Evolutionary conservation across 768 basidiomycete species (phyloP).

Genomic region (Leccinellum rugosiceps): DNA sequence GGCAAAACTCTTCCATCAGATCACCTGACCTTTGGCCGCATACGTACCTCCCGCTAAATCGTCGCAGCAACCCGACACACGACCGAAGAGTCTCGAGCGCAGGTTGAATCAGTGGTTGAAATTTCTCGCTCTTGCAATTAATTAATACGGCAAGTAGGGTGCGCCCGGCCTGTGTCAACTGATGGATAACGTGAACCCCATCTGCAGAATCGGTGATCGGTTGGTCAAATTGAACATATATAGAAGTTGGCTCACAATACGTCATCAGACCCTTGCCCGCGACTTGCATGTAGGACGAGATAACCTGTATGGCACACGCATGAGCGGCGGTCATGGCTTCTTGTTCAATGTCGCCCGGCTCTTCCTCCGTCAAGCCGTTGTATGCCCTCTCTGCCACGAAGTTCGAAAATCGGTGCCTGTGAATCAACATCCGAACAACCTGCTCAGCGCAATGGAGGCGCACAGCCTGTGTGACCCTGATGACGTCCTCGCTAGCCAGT

Average conservation of each 20-base stretch:
- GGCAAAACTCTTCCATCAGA: slow-evolving; percentile 93
- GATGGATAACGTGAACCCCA: slow-evolving; percentile 94
- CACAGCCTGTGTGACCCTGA: slow-evolving; percentile 86
- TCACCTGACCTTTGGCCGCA: slow-evolving; percentile 90
- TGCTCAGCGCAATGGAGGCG: slow-evolving; percentile 86
- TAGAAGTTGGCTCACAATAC: slow-evolving; percentile 63
- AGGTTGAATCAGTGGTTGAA: slow-evolving; percentile 75
- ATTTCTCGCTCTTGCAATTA: slow-evolving; percentile 77
- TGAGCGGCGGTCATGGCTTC: slow-evolving; percentile 79
- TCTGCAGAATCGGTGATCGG: slow-evolving; percentile 43
- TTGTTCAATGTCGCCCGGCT: slow-evolving; percentile 65
- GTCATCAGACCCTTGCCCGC: slow-evolving; percentile 91
- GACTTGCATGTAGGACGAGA: slow-evolving; percentile 78
- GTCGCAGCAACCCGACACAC: slow-evolving; percentile 80
- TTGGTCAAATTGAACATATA: slow-evolving; percentile 6
- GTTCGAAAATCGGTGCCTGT: slow-evolving; percentile 83
- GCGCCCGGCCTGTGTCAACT: slow-evolving; percentile 89
- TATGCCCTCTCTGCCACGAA: slow-evolving; percentile 66
- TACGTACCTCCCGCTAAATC: slow-evolving; percentile 90
- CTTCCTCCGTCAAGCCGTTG: slow-evolving; percentile 41
- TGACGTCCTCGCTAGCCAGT: slow-evolving; percentile 78
- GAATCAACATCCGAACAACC: slow-evolving; percentile 82
- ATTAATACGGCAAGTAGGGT: slow-evolving; percentile 85
- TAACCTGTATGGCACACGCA: slow-evolving; percentile 74
- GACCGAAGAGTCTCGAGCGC: slow-evolving; percentile 83